These are phyloP conservation scores for Botrytis medusae DNA, from an alignment of 2,329 filamentous ascomycete genomes.

Conservation along the genomic window DNA sequence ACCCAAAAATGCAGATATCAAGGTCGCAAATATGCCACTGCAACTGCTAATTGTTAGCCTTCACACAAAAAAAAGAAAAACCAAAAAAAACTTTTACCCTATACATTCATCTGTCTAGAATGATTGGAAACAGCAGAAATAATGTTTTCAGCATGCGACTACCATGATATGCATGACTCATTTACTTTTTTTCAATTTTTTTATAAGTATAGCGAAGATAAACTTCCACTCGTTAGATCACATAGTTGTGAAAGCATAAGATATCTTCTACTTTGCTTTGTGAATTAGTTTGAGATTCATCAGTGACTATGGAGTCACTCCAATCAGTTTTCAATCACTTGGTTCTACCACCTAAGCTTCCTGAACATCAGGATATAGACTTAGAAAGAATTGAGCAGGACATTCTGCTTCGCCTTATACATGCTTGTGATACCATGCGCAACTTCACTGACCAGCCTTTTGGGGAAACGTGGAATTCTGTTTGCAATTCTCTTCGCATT, in stretches of 20 bases:
- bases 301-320: constrained; percentile 23
- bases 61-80: neutral
- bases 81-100: neutral
- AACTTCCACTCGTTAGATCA: neutral
- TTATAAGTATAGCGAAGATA: neutral
- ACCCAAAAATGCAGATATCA: neutral
- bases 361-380: constrained; percentile 40
- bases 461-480: constrained; percentile 27
- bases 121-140: neutral
- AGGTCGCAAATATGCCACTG: neutral
- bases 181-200: neutral
- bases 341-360: constrained; percentile 46
- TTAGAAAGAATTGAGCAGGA: constrained; percentile 35
- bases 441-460: constrained; percentile 25
- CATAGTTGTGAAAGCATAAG: neutral
- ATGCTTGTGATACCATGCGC: constrained; percentile 29
- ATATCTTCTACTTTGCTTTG: neutral
- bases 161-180: neutral
- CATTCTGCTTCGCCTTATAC: constrained; percentile 36
- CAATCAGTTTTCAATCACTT: constrained; percentile 44
- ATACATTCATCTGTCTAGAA: neutral
- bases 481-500: constrained; percentile 27
- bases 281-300: neutral
- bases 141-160: neutral
- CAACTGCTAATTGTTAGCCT: neutral